These are phyloP conservation scores for Sarocladiaceae sp. DNA, from an alignment of 2,329 filamentous ascomycete species.

Conservation along the genomic window DNA sequence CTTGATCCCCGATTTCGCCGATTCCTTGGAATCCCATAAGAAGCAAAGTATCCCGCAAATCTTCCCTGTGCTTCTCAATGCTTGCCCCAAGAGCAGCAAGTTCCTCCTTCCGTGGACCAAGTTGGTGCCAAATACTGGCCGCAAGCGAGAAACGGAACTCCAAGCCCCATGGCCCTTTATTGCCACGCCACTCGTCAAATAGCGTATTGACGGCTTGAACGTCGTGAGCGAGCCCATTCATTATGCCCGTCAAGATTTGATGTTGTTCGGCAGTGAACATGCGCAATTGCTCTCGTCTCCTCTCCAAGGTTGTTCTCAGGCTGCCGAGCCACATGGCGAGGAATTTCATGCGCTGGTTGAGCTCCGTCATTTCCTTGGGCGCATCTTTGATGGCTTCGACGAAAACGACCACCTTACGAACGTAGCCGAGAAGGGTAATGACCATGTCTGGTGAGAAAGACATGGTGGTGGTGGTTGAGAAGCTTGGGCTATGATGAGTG, in stretches of 20 bases:
- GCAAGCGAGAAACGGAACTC: slow-evolving; percentile 18
- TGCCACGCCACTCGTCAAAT: slow-evolving; percentile 16
- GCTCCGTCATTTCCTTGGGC: slow-evolving; percentile 18
- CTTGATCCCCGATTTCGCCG: background rate
- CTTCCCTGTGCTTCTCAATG: slow-evolving; percentile 1
- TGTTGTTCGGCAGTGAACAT: slow-evolving; percentile 14
- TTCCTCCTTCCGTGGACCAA: slow-evolving; percentile 4
- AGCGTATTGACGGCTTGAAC: slow-evolving; percentile 17
- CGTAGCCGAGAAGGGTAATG: slow-evolving; percentile 17
- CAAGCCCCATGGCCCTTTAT: slow-evolving; percentile 18
- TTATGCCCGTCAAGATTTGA: slow-evolving; percentile 16
- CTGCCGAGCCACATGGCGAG: slow-evolving; percentile 16
- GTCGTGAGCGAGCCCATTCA: slow-evolving; percentile 17
- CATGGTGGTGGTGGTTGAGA: slow-evolving; percentile 1
- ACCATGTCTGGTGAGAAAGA: slow-evolving; percentile 16
- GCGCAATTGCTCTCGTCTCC: slow-evolving; percentile 8
- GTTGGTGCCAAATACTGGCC: slow-evolving; percentile 13
- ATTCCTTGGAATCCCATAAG: slow-evolving; percentile 6
- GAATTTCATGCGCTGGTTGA: slow-evolving; percentile 19
- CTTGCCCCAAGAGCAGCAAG: background rate
- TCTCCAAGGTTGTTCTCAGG: slow-evolving; percentile 15
- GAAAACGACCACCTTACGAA: slow-evolving; percentile 16
- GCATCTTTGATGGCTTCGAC: slow-evolving; percentile 19
- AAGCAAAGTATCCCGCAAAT: background rate
- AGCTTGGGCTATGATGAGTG: background rate